Base-by-base conservation (phyloP, 352 stramenopile species). In the Pythium chondricola region DNA sequence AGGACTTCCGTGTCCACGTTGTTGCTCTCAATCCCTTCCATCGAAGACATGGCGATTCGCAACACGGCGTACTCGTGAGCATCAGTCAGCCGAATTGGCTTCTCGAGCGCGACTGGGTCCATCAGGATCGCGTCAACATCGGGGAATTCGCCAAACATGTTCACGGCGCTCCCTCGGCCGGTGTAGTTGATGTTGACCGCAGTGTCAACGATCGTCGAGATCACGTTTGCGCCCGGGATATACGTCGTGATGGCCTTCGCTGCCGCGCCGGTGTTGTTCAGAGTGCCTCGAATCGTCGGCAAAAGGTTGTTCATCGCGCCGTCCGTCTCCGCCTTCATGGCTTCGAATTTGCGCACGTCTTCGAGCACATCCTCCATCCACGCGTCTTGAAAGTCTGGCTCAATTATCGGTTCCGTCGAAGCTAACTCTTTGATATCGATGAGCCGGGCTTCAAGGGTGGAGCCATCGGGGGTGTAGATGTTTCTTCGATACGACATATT, bases 1-100 rank as follows among this genome's bases (percentile, higher is more conserved):
- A 94, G 47, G 8, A 94, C 79, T 56, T 94, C 83, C 0, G 80
- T 71, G 32, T 92, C 81, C 17, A 77, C 71, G 14, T 56, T 78
- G 56, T 71, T 69, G 25, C 84, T 71, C 20, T 51, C 56, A 26
- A 87, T 72, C 43, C 66, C 71, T n/a, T n/a, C n/a, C 22, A 69
- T 73, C 8, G 80, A 79, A 10, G 76, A 88, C 80, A 91, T 91
- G 9, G 80, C 80, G 18, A 91, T 91, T 26, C 80, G 74, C 26
- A 91, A 46, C 2, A 88, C 77, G 17, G 80, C 83, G 39, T 56
- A 91, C 40, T 86, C 77, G 21, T 78, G 66, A 5, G 48, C 47
- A 14, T 65, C 60, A 30, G 74, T 58, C 8, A 33, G 29, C 7
- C 29, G 11, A 4, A 22, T 49, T 11, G 30, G 20, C 22, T 31